Evolutionary conservation across 1,284 basidiomycete genomes (phyloP).

Genomic region (Irpex rosettiformis): DNA sequence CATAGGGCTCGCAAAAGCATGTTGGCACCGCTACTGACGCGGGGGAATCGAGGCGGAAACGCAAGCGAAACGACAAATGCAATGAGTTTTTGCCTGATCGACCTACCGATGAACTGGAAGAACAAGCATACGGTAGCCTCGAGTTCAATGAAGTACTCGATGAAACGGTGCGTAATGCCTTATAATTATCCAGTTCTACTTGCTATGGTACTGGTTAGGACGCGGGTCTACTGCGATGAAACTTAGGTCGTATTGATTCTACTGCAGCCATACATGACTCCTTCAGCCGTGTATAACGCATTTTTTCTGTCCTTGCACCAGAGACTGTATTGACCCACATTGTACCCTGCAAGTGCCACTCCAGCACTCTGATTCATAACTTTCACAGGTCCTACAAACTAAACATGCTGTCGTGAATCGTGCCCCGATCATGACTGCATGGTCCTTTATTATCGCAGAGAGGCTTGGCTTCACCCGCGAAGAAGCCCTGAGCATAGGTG

Average conservation of each 20-base stretch:
- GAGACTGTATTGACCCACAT: neutral
- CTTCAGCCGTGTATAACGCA: neutral
- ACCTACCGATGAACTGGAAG: slow-evolving; percentile 44
- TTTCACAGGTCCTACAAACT: slow-evolving; percentile 48
- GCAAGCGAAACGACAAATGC: slow-evolving; percentile 43
- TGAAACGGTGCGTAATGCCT: slow-evolving; percentile 48
- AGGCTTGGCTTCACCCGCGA: slow-evolving; percentile 80
- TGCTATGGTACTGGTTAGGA: neutral
- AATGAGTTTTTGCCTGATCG: slow-evolving; percentile 61
- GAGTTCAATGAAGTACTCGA: slow-evolving; percentile 73
- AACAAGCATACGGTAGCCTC: slow-evolving; percentile 43
- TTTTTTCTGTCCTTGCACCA: neutral
- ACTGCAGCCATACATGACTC: neutral
- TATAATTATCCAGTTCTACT: neutral
- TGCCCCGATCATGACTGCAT: slow-evolving; percentile 92
- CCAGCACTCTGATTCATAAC: slow-evolving; percentile 10
- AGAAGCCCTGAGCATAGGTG: slow-evolving; percentile 89
- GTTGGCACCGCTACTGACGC: neutral
- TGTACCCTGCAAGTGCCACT: neutral
- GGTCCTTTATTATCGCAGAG: slow-evolving; percentile 86
- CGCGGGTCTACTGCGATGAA: neutral
- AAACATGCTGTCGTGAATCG: slow-evolving; percentile 80
- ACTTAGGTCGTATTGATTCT: neutral
- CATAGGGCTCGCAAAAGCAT: neutral
- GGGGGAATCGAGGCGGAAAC: slow-evolving; percentile 24